These are phyloP conservation scores for Peronospora destructor DNA, from an alignment of 352 stramenopile species.

Conservation along the genomic window DNA sequence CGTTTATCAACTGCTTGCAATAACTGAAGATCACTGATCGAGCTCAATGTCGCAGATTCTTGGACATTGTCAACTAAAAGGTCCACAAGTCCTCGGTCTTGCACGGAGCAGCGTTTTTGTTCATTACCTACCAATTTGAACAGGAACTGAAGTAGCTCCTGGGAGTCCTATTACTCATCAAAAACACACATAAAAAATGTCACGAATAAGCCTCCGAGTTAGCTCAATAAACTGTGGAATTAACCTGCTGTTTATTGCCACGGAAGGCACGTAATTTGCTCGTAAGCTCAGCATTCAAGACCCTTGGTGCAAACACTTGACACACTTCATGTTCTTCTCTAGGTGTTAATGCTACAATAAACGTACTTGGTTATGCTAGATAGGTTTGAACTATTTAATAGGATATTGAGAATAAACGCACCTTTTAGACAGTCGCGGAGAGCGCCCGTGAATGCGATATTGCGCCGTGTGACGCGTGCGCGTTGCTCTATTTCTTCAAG, in stretches of 20 bases:
- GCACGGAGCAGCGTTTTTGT: slow-evolving; percentile 41
- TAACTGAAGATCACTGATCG: slow-evolving; percentile 66
- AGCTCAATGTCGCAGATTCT: slow-evolving; percentile 15
- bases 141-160: slow-evolving; percentile 83
- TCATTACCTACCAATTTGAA: slow-evolving; percentile 74
- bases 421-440: slow-evolving; percentile 62
- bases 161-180: slow-evolving; percentile 48
- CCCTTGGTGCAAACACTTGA: slow-evolving; percentile 35
- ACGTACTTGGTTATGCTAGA: not conserved
- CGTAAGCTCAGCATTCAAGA: slow-evolving; percentile 58
- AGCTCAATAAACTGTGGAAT: not conserved
- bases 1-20: slow-evolving; percentile 55
- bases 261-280: slow-evolving; percentile 49
- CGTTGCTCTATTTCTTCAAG: slow-evolving; percentile 52
- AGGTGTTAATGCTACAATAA: slow-evolving; percentile 26
- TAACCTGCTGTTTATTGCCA: slow-evolving; percentile 74
- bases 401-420: slow-evolving; percentile 8
- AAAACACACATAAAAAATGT: not conserved
- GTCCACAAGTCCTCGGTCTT: slow-evolving; percentile 50
- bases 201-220: not conserved
- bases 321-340: slow-evolving; percentile 27
- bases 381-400: not conserved
- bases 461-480: slow-evolving; percentile 25
- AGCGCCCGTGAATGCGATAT: slow-evolving; percentile 54
- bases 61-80: slow-evolving; percentile 24